Evolutionary conservation across 2,329 filamentous ascomycete species (phyloP).

Genomic region (Neoarthrinium moseri): DNA sequence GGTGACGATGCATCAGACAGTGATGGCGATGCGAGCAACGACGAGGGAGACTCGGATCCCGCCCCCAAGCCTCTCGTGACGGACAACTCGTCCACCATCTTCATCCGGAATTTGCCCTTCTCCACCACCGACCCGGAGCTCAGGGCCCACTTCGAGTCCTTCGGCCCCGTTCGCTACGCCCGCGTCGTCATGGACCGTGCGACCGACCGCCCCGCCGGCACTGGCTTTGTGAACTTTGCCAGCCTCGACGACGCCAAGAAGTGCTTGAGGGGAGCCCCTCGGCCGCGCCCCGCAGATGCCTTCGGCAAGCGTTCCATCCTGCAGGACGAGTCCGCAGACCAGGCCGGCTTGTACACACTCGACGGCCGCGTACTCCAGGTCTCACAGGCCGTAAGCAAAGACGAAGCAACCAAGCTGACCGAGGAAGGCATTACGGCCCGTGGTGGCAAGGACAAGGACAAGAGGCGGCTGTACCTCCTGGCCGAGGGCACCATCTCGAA

Average conservation of each 20-base stretch:
- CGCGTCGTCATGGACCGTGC: slow-evolving; percentile 84
- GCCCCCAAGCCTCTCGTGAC: slow-evolving; percentile 38
- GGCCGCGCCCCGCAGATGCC: slow-evolving; percentile 43
- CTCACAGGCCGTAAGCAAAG: slow-evolving; percentile 79
- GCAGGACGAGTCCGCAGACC: slow-evolving; percentile 81
- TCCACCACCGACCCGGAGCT: slow-evolving; percentile 79
- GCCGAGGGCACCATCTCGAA: slow-evolving; percentile 79
- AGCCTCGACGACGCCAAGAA: slow-evolving; percentile 70
- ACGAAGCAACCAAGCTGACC: slow-evolving; percentile 73
- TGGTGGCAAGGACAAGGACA: slow-evolving; percentile 73
- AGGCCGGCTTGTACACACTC: slow-evolving; percentile 82
- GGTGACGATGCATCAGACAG: slow-evolving; percentile 31
- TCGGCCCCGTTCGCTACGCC: slow-evolving; percentile 87
- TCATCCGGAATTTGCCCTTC: slow-evolving; percentile 93
- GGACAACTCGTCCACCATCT: slow-evolving; percentile 76
- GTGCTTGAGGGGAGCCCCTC: slow-evolving; percentile 76
- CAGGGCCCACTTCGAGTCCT: slow-evolving; percentile 81
- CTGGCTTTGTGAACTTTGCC: slow-evolving; percentile 93
- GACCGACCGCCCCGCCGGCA: slow-evolving; percentile 85
- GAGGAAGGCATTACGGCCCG: slow-evolving; percentile 67
- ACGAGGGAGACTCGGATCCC: slow-evolving; percentile 32
- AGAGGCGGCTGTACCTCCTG: slow-evolving; percentile 84
- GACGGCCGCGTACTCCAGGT: slow-evolving; percentile 86
- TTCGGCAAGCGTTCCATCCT: slow-evolving; percentile 75
- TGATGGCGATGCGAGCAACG: slow-evolving; percentile 25